These are phyloP conservation scores for Acmispon strigosus DNA, from an alignment of 306 rosid genomes.

Conservation along the genomic window DNA sequence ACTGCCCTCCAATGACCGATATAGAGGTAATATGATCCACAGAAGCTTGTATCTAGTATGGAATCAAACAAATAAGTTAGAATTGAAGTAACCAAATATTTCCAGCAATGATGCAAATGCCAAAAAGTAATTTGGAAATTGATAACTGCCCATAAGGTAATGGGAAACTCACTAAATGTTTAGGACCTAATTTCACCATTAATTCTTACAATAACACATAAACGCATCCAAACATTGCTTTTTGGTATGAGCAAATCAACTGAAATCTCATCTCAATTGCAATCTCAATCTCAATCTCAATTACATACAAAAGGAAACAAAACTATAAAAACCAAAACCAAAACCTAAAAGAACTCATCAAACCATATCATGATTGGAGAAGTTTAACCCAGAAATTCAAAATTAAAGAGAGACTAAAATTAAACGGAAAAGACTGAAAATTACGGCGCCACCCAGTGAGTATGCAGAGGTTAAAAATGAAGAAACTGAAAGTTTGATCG, in stretches of 20 bases:
- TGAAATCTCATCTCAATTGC: neutral
- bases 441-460: neutral
- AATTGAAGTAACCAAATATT: neutral
- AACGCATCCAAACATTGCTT: neutral
- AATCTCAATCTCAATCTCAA: neutral
- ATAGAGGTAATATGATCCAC: no score
- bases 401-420: neutral
- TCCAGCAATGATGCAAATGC: neutral
- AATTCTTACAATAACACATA: no score
- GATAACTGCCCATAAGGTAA: neutral
- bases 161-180: neutral
- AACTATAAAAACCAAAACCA: neutral
- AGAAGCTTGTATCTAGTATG: conserved; percentile 4
- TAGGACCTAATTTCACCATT: no score
- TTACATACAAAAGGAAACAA: neutral
- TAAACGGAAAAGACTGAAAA: neutral
- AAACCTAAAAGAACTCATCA: neutral
- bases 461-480: neutral
- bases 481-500: neutral
- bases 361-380: neutral
- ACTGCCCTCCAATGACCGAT: no score
- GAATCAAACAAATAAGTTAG: neutral
- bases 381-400: neutral
- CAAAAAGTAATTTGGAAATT: neutral
- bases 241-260: neutral